Evolutionary conservation across 306 rosid genomes (phyloP), one percentile per base, ranked within the genome.

Genomic region (Trifolium fragiferum): DNA sequence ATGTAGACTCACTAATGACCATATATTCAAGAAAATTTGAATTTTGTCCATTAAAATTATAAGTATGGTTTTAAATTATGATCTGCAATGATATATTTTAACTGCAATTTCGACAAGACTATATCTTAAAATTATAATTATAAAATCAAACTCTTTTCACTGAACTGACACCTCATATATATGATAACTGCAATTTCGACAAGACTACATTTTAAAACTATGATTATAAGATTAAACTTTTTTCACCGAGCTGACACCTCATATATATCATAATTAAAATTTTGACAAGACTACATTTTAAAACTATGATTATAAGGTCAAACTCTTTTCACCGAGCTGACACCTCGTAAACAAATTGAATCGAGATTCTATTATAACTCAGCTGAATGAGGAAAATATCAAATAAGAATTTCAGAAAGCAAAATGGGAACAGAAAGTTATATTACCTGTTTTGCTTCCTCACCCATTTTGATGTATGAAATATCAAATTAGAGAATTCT

Each of bases 371-470:
- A 4, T 44, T 44, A 19, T 53, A 53, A 53, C 30, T 53, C 37
- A 66, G 54, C 35, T 9, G 1, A 60, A 19, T 43, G 41, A 44
- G 12, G 13, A 38, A 50, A 2, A 9, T 35, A 1, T 21, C 1
- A 21, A 20, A 40, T n/a, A 69, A 50, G 21, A 38, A 72, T 32
- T 19, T 46, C 30, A 37, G 19, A 82, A 62, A 53, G 19, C 75
- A 47, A 18, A 67, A 68, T 63, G 71, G 11, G 66, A 68, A 57
- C 3, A 76, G 71, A 58, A 57, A 66, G 74, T 72, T 21, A 47
- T 30, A 14, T 72, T 21, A 93, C 98, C 86, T 76, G 95, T 80
- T 90, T 88, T 73, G 75, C 84, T 82, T 84, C 93, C 83, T 85
- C 91, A 23, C 93, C 97, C 98, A 93, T 93, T 64, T 81, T 47